Base-by-base conservation (phyloP, 805 yeast genomes). In the Metschnikowia santaceciliae region DNA sequence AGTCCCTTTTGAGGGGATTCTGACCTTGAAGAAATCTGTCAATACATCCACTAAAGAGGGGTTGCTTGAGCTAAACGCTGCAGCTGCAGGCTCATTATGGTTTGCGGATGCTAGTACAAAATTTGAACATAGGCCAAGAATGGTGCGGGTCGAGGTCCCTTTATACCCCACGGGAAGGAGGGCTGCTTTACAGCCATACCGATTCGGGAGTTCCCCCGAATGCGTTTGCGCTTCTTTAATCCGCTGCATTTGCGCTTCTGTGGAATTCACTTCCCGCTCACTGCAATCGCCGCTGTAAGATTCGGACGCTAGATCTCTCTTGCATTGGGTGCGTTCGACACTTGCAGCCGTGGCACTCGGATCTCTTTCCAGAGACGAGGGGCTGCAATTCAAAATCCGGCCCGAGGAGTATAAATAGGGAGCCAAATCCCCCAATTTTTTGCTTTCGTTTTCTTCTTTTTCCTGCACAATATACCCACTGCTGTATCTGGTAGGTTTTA, bases 1-100 rank as follows among this genome's bases (percentile, higher is more conserved):
- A 0, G 84, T 76, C 0, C 84, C 84, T 35, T 13, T 32, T 8
- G 22, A 11, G 14, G 52, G 48, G 8, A 20, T 26, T 6, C 15
- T 19, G n/a, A 44, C 17, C 38, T 41, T 20, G 26, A 44, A 49
- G 36, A 38, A 40, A 7, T 38, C 19, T 42, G 40, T 34, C 30
- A 45, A 37, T 14, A 45, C 36, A 19, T 44, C 26, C 19, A 49
- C 40, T 19, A 45, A 34, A 8, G 34, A 14, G 17, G 38, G 22
- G 19, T 33, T 23, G 39, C 14, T 41, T 48, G 45, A 42, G 14
- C 36, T 42, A 14, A 19, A 42, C 3, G 23, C 17, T 17, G 32
- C 36, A 6, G 32, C 22, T 4, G 14, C 42, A 39, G 42, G 14
- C n/a, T 32, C 22, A 42, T 32, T 19, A 8, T 11, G 36, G 8